Evolutionary conservation across 345 rosid species (phyloP).

Genomic region (Aquilaria malaccensis): DNA sequence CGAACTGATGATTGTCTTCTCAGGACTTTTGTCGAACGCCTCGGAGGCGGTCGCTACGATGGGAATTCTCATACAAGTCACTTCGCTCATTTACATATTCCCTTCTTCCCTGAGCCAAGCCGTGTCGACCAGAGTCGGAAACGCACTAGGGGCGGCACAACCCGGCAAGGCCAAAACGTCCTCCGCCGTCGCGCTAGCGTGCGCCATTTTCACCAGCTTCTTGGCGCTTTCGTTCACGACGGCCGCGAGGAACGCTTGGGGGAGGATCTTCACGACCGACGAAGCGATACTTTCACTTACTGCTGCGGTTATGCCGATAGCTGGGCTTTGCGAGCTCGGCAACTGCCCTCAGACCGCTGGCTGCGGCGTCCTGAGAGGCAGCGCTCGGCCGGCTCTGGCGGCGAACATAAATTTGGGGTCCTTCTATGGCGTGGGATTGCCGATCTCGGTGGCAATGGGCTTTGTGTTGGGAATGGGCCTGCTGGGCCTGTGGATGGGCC

Average conservation of each 20-base stretch:
- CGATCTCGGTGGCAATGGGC: conserved; percentile 32
- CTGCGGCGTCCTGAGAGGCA: conserved; percentile 47
- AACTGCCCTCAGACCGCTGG: conserved; percentile 55
- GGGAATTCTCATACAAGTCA: conserved; percentile 49
- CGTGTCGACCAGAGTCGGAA: conserved; percentile 44
- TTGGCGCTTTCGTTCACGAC: conserved; percentile 30
- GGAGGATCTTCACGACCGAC: conserved; percentile 34
- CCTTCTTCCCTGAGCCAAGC: conserved; percentile 39
- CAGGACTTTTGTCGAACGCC: conserved; percentile 33
- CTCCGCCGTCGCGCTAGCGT: conserved; percentile 25
- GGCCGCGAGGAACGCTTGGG: conserved; percentile 37
- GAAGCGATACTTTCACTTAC: conserved; percentile 32
- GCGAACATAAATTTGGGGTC: conserved; percentile 39
- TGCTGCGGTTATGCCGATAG: conserved; percentile 34
- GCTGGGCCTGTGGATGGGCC: conserved; percentile 41
- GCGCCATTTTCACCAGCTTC: conserved; percentile 27
- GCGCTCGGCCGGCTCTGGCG: conserved; percentile 43
- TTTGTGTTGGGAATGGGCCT: conserved; percentile 27
- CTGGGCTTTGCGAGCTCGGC: conserved; percentile 48
- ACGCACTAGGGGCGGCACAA: conserved; percentile 35
- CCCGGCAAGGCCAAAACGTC: conserved; percentile 30
- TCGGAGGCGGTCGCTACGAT: conserved; percentile 42
- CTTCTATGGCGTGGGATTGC: conserved; percentile 49
- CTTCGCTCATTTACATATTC: conserved; percentile 44
- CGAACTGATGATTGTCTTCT: conserved; percentile 47